These are phyloP conservation scores for Tuber indicum DNA, from an alignment of 495 filamentous ascomycete genomes.

Conservation along the genomic window DNA sequence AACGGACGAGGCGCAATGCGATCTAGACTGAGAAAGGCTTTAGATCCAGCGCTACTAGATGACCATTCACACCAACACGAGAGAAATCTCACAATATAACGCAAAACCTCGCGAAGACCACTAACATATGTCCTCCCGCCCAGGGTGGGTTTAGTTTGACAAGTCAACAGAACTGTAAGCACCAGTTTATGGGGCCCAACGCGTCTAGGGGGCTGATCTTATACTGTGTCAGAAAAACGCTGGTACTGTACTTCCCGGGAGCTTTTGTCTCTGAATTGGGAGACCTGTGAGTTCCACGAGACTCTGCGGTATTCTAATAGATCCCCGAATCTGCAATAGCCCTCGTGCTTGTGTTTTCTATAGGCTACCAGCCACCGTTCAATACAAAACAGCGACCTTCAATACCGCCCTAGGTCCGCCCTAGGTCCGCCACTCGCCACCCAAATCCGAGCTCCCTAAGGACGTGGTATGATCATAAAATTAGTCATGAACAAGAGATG, in stretches of 20 bases:
- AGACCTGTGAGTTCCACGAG: too few relatives aligned
- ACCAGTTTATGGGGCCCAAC: too few relatives aligned
- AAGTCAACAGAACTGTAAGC: too few relatives aligned
- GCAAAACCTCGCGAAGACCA: too few relatives aligned
- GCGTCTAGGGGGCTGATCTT: too few relatives aligned
- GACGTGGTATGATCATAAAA: neutral
- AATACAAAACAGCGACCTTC: neutral
- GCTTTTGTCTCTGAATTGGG: too few relatives aligned
- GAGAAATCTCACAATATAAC: neutral
- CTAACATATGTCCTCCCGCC: too few relatives aligned
- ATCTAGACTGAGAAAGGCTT: neutral
- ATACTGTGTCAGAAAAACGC: too few relatives aligned
- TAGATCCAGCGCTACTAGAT: neutral
- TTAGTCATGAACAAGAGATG: neutral
- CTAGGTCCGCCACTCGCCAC: neutral
- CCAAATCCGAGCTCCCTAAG: neutral
- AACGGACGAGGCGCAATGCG: neutral
- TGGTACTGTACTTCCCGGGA: too few relatives aligned
- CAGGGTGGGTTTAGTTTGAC: too few relatives aligned
- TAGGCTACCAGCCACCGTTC: neutral
- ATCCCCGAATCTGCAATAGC: neutral
- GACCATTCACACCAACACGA: neutral
- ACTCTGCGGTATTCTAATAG: neutral
- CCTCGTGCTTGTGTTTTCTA: neutral
- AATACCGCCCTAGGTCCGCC: neutral